These are phyloP conservation scores for Silybum marianum DNA, from an alignment of 129 eudicot genomes.

Conservation along the genomic window DNA sequence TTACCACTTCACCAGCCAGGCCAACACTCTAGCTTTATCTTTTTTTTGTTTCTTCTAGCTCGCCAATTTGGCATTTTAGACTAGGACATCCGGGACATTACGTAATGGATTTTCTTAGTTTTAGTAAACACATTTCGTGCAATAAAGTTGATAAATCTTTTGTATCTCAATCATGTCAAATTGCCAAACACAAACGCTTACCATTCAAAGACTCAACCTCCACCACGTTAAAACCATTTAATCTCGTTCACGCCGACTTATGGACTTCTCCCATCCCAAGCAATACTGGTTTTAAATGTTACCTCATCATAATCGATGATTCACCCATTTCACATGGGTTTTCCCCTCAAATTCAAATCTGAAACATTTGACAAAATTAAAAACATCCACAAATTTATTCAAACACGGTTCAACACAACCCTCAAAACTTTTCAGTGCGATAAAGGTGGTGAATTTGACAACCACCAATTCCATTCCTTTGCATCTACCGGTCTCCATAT, in stretches of 20 bases:
- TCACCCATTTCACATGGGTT: no score
- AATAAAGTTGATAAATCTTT: not conserved
- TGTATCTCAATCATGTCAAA: not conserved
- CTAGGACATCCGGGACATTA: constrained; percentile 13
- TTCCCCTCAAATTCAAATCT: constrained; percentile 2
- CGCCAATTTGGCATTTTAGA: not conserved
- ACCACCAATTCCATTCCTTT: not conserved
- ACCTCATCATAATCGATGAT: not conserved
- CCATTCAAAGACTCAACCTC: constrained; percentile 9
- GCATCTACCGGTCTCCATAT: not conserved
- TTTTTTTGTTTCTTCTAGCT: not conserved
- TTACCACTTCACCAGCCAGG: not conserved
- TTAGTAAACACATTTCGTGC: constrained; percentile 3
- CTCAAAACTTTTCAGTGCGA: constrained; percentile 8
- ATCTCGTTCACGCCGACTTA: constrained; percentile 1
- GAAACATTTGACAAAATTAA: not conserved
- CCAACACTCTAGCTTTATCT: not conserved
- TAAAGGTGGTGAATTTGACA: no score
- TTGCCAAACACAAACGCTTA: constrained; percentile 2
- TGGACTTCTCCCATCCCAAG: constrained; percentile 2
- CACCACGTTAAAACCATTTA: not conserved
- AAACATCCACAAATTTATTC: not conserved
- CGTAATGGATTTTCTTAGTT: no score
- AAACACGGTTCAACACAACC: not conserved
- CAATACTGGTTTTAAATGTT: not conserved